Percentiles rank a stretch among this genome's conserved stretches.
phyloP scores from a whole-genome alignment of 23 red algal genomes.

The Porphyridium purpureum region DNA sequence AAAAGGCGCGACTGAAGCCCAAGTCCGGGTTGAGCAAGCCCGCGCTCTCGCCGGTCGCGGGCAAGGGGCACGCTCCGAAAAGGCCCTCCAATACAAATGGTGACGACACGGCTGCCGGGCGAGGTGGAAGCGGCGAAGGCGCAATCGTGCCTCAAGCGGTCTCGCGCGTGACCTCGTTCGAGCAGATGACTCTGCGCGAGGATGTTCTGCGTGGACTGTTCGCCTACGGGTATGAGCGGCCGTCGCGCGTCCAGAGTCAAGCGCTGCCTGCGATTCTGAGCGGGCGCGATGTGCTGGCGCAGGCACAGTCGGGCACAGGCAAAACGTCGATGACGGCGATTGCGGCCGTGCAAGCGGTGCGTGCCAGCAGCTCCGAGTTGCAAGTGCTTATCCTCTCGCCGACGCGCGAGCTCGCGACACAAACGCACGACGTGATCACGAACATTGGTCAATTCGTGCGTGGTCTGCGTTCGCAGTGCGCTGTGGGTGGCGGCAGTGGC shows the following conservation, averaged over 20 bases:
- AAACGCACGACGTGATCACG: slow-evolving; percentile 34
- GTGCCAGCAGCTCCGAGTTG: not conserved
- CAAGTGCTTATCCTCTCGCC: slow-evolving; percentile 75
- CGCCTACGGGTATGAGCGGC: slow-evolving; percentile 47
- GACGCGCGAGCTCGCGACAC: slow-evolving; percentile 68
- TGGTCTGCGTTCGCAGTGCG: slow-evolving; percentile 21
- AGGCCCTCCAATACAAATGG: too few relatives aligned
- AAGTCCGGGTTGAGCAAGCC: too few relatives aligned
- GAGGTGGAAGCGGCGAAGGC: too few relatives aligned
- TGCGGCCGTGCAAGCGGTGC: not conserved
- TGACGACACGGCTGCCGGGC: too few relatives aligned
- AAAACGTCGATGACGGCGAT: slow-evolving; percentile 82
- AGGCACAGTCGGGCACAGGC: slow-evolving; percentile 82
- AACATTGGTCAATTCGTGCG: slow-evolving; percentile 42
- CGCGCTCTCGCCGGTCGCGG: too few relatives aligned
- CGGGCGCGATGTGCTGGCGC: slow-evolving; percentile 63
- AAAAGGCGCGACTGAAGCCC: too few relatives aligned
- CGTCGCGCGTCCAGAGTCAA: slow-evolving; percentile 66
- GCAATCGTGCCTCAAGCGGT: too few relatives aligned
- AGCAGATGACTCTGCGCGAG: slow-evolving; percentile 39
- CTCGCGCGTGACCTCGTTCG: slow-evolving; percentile 56
- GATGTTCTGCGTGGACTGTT: slow-evolving; percentile 66
- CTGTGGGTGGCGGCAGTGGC: slow-evolving; percentile 21
- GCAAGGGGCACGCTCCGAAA: too few relatives aligned
- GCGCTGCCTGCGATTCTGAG: slow-evolving; percentile 42